A percentile compares a stretch with the other conserved stretches of the same genome.
These are phyloP conservation scores for Chrysoporthe austroafricana DNA, from an alignment of 2,329 filamentous ascomycete species.

Conservation along the genomic window DNA sequence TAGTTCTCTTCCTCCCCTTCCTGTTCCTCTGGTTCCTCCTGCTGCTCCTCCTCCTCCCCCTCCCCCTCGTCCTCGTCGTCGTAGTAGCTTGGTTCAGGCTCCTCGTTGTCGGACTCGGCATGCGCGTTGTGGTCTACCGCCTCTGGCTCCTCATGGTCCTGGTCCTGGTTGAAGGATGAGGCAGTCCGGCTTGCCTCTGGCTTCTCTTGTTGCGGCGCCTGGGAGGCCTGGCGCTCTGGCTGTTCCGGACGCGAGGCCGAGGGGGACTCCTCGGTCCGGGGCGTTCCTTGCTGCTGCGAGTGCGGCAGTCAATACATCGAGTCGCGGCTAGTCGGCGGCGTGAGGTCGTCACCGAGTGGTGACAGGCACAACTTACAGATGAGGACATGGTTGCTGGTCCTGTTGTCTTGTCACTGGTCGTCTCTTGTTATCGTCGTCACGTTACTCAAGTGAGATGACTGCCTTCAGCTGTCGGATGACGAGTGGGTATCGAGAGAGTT, in stretches of 20 bases:
- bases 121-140: slow-evolving; percentile 9
- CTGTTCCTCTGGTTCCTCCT: slow-evolving; percentile 30
- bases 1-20: slow-evolving; percentile 29
- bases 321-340: background rate
- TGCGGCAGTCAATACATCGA: slow-evolving; percentile 13
- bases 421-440: background rate
- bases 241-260: slow-evolving; percentile 4
- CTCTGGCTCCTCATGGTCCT: slow-evolving; percentile 7
- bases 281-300: slow-evolving; percentile 25
- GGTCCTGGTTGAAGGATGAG: background rate
- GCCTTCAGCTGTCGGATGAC: background rate
- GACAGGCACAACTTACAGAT: slow-evolving; percentile 17
- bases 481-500: background rate
- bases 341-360: slow-evolving; percentile 5
- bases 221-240: slow-evolving; percentile 7
- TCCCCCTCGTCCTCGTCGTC: slow-evolving; percentile 26
- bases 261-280: slow-evolving; percentile 21
- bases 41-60: slow-evolving; percentile 28
- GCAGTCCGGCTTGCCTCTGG: background rate
- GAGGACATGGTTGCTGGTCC: slow-evolving; percentile 26
- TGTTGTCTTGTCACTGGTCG: background rate
- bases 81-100: slow-evolving; percentile 22
- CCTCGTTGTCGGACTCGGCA: slow-evolving; percentile 3
- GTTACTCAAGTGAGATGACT: slow-evolving; percentile 15
- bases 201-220: background rate